A percentile compares a stretch with the other conserved stretches of the same genome.
Evolutionary conservation across 192 early-diverging fungal genomes (phyloP).

Genomic region (Coemansia sp.): DNA sequence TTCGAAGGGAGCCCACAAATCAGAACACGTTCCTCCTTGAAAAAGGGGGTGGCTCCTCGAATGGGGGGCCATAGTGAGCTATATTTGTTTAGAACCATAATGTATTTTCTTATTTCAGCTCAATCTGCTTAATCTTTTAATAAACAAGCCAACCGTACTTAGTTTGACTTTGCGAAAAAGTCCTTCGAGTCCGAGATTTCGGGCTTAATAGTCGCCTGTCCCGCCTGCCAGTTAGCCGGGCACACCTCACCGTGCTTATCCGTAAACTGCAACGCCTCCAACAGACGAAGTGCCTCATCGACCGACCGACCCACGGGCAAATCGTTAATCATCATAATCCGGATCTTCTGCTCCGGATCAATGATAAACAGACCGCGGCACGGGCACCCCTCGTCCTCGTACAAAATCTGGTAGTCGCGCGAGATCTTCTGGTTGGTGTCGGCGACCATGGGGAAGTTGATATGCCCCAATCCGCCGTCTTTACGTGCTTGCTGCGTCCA

Average conservation of each 20-base stretch:
- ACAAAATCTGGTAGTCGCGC: slow-evolving; percentile 82
- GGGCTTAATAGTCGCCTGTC: slow-evolving; percentile 72
- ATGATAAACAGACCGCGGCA: slow-evolving; percentile 91
- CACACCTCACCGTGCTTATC: slow-evolving; percentile 84
- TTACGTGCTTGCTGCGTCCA: slow-evolving; percentile 83
- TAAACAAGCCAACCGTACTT: neutral
- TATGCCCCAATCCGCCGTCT: slow-evolving; percentile 87
- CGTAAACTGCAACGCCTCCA: slow-evolving; percentile 91
- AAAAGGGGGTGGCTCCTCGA: no score
- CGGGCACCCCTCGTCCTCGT: slow-evolving; percentile 74
- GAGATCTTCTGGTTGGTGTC: slow-evolving; percentile 89
- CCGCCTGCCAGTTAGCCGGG: slow-evolving; percentile 83
- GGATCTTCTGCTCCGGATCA: slow-evolving; percentile 83
- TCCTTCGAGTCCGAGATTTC: slow-evolving; percentile 63
- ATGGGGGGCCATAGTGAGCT: no score
- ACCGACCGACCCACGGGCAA: slow-evolving; percentile 82
- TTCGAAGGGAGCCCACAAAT: no score
- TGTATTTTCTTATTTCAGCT: neutral
- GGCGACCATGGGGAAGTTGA: slow-evolving; percentile 87
- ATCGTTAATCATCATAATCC: slow-evolving; percentile 89
- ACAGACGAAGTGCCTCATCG: slow-evolving; percentile 81
- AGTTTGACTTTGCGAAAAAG: slow-evolving; percentile 64
- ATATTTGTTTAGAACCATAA: neutral
- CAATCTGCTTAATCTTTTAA: no score
- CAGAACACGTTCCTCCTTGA: no score